Evolutionary conservation across 202 grass and related monocot species (phyloP).

Genomic region (Bolboschoenoplectus hybrid): DNA sequence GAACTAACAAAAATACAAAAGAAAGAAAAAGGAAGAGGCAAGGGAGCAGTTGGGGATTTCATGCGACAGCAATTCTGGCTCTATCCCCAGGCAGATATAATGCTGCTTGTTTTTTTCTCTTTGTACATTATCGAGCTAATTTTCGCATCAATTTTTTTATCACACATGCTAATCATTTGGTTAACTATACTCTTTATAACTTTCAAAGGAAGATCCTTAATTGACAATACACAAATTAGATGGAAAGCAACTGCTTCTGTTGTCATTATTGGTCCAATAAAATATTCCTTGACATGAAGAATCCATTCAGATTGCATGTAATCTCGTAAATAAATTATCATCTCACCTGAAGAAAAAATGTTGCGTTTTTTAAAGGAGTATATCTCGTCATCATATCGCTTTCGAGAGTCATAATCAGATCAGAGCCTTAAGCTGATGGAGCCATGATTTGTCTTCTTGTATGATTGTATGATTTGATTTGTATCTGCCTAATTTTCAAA

Average conservation of each 20-base stretch:
- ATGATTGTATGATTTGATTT: background rate
- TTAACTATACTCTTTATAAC: background rate
- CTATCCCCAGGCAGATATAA: conserved; percentile 8
- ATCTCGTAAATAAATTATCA: background rate
- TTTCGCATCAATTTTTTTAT: background rate
- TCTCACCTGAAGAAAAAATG: background rate
- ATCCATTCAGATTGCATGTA: conserved; percentile 27
- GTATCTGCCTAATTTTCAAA: background rate
- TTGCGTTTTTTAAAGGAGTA: background rate
- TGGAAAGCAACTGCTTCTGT: conserved; percentile 2
- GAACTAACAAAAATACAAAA: conserved; percentile 1
- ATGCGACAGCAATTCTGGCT: conserved; percentile 16
- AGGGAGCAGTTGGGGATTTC: conserved; percentile 31
- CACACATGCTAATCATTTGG: conserved; percentile 21
- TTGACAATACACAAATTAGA: background rate
- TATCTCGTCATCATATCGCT: background rate
- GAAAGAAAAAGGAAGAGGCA: background rate
- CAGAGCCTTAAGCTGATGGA: background rate
- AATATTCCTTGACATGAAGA: conserved; percentile 28
- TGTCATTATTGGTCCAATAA: background rate
- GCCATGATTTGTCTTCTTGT: background rate
- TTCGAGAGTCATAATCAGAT: background rate
- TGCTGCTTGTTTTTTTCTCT: background rate
- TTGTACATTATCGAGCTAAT: background rate
- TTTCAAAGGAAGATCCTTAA: background rate